Evolutionary conservation across 1,284 basidiomycete species (phyloP), one percentile per base, ranked within the genome.

Genomic region (Mycosarcoma maydis): DNA sequence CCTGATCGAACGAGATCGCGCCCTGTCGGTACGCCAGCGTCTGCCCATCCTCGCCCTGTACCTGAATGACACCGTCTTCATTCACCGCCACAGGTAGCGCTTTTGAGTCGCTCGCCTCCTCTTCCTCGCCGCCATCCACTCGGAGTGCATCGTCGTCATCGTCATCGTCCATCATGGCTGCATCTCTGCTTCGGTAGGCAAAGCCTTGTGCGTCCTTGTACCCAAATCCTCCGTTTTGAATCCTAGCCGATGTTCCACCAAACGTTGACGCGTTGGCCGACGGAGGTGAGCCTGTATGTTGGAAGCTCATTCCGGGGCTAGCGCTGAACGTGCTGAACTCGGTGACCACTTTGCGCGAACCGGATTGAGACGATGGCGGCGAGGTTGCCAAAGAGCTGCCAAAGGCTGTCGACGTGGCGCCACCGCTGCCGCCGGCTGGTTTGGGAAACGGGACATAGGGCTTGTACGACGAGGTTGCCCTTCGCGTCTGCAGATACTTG

Each of bases 31-130:
- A 75, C 10, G 73, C 69, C 30, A 81, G 53, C 9, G 50, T 68
- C 52, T 78, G 77, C 2, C 80, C 80, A 45, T 81, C 73, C 26
- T 80, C 80, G 20, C 80, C 80, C 30, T 72, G 65, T 17, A 80
- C 72, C 16, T 72, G 59, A 14, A 80, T 54, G 16, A 60, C 67
- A 22, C 76, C 76, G 22, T 77, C 75, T 24, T 53, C 53, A n/a
- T 44, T 46, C n/a, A 66, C 49, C 13, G 67, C 62, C 23, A 69
- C 56, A 2, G 72, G 75, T 30, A 73, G 41, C 9, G 41, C 19
- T 26, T 52, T 65, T 0, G 50, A 45, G 19, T 57, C 61, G 26
- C 56, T 60, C 0, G 61, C 64, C 27, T 58, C 49, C 13, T 60
- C 62, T 20, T 62, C 57, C 14, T 57, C 66, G 13, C 44, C 61